phyloP scores from a whole-genome alignment of 768 basidiomycete species.

The Macrolepiota fuliginosa region DNA sequence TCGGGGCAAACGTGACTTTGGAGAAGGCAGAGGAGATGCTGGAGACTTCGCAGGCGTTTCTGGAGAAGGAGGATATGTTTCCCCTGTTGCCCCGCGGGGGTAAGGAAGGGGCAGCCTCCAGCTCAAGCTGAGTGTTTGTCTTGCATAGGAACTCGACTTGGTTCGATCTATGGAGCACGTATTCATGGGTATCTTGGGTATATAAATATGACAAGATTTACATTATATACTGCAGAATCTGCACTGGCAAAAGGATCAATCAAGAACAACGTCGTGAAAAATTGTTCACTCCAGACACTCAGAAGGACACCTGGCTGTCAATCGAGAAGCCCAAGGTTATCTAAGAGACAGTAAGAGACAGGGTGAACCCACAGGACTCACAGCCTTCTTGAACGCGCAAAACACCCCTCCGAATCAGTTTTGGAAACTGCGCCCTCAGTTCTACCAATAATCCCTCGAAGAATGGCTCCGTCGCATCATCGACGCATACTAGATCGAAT shows the following conservation, averaged over 20 bases:
- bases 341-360: background rate
- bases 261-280: background rate
- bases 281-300: background rate
- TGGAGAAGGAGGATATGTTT: slow-evolving; percentile 31
- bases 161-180: background rate
- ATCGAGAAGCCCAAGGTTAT: background rate
- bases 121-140: background rate
- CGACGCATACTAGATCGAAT: background rate
- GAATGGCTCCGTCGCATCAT: background rate
- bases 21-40: slow-evolving; percentile 27
- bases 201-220: background rate
- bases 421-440: slow-evolving; percentile 1
- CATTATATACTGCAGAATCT: background rate
- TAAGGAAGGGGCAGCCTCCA: background rate
- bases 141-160: background rate
- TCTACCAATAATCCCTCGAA: background rate
- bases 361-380: background rate
- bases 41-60: slow-evolving; percentile 25
- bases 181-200: background rate
- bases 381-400: background rate
- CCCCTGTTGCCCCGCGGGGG: slow-evolving; percentile 1
- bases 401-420: background rate
- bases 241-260: background rate
- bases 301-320: background rate
- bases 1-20: slow-evolving; percentile 31